phyloP scores from a whole-genome alignment of 495 filamentous ascomycete genomes.

The Glutinoglossum americanum region DNA sequence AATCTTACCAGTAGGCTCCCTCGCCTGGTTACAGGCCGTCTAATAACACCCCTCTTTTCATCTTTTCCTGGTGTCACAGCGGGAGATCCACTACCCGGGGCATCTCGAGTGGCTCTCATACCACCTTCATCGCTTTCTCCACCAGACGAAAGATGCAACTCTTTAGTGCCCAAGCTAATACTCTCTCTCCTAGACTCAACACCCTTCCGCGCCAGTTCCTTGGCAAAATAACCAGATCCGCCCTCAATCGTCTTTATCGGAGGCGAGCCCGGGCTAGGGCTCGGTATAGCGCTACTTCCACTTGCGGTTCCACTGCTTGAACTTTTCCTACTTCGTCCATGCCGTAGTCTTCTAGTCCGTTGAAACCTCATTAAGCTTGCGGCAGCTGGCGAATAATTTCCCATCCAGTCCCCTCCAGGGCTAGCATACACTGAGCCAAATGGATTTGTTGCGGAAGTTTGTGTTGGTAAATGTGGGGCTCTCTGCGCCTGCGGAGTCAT shows the following conservation, averaged over 20 bases:
- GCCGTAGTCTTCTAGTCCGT: conserved; percentile 34
- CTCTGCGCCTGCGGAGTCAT: conserved; percentile 45
- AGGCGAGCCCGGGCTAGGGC: conserved; percentile 39
- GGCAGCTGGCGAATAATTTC: conserved; percentile 40
- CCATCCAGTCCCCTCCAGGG: conserved; percentile 35
- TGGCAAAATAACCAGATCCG: conserved; percentile 20
- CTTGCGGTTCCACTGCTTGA: conserved; percentile 39
- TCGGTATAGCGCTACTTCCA: conserved; percentile 45
- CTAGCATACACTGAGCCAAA: conserved; percentile 17
- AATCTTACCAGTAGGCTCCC: conserved; percentile 64
- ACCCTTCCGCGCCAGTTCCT: conserved; percentile 19
- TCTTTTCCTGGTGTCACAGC: conserved; percentile 19
- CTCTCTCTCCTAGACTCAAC: conserved; percentile 52
- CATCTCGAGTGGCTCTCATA: neutral
- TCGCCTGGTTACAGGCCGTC: conserved; percentile 57
- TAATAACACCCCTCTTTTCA: conserved; percentile 30
- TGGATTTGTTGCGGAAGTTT: conserved; percentile 9
- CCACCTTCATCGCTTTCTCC: conserved; percentile 47
- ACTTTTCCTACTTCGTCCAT: conserved; percentile 36
- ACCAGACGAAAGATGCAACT: conserved; percentile 65
- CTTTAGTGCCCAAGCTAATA: conserved; percentile 66
- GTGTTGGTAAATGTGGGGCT: conserved; percentile 3
- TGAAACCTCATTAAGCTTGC: conserved; percentile 59
- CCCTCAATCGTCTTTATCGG: conserved; percentile 20
- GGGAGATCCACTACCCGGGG: neutral